These are phyloP conservation scores for Stagonosporopsis chrysanthemi DNA, from an alignment of 2,329 filamentous ascomycete genomes.

Conservation along the genomic window DNA sequence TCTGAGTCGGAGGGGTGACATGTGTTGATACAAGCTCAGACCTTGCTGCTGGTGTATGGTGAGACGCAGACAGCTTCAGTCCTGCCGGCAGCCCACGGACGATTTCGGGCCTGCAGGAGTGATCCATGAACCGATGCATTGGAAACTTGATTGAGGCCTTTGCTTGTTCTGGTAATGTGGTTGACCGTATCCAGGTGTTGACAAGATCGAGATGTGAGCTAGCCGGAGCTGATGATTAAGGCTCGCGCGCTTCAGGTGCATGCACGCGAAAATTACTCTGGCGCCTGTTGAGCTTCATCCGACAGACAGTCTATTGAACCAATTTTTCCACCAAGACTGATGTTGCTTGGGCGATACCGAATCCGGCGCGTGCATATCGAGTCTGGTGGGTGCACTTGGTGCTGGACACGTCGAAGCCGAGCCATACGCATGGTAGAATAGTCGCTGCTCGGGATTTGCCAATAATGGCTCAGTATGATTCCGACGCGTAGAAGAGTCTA, in stretches of 20 bases:
- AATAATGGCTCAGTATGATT: too few relatives aligned
- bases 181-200: background rate
- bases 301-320: background rate
- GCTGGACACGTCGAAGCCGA: too few relatives aligned
- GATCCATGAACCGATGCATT: background rate
- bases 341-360: background rate
- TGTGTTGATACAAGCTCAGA: constrained; percentile 10
- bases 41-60: constrained; percentile 3
- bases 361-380: background rate
- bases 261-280: background rate
- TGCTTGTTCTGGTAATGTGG: background rate
- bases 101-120: background rate
- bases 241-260: background rate
- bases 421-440: too few relatives aligned
- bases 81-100: background rate
- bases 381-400: too few relatives aligned
- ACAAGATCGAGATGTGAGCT: background rate
- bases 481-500: too few relatives aligned
- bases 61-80: constrained; percentile 13
- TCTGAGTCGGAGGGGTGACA: background rate
- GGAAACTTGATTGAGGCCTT: background rate
- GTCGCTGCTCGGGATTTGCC: too few relatives aligned
- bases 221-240: background rate
- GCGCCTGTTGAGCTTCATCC: background rate
- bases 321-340: background rate